A percentile compares a stretch with the other conserved stretches of the same genome.
Evolutionary conservation across 345 rosid species (phyloP).

Genomic region (Diplotaxis tenuifolia): DNA sequence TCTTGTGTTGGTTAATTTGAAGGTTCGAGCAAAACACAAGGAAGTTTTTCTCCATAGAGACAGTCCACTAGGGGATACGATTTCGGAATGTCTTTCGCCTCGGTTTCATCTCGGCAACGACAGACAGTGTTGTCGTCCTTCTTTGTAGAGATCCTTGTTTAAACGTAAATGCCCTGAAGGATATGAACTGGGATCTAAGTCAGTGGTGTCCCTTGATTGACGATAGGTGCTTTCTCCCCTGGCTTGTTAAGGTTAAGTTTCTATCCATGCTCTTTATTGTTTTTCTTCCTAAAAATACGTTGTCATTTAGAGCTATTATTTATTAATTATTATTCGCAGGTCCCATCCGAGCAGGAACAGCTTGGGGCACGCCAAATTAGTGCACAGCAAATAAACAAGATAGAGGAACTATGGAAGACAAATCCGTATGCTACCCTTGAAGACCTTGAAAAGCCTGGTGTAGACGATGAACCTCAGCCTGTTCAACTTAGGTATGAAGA

Average conservation of each 20-base stretch:
- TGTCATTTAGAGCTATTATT: not conserved
- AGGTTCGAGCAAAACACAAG: slow-evolving; percentile 99
- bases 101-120: slow-evolving; percentile 96
- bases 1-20: not conserved
- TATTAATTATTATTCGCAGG: slow-evolving; percentile 43
- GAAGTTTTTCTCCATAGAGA: slow-evolving; percentile 99
- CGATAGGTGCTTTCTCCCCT: slow-evolving; percentile 95
- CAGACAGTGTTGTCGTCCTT: slow-evolving; percentile 99
- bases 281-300: too few relatives aligned
- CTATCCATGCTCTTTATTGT: not conserved
- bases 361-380: slow-evolving; percentile 96
- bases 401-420: slow-evolving; percentile 98
- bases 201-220: slow-evolving; percentile 99
- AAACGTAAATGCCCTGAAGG: slow-evolving; percentile 96
- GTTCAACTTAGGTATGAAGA: slow-evolving; percentile 95
- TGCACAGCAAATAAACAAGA: slow-evolving; percentile 97
- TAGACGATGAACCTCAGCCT: slow-evolving; percentile 97
- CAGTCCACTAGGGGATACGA: slow-evolving; percentile 98
- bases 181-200: slow-evolving; percentile 99
- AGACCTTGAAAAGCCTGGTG: slow-evolving; percentile 99
- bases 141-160: slow-evolving; percentile 99
- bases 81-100: slow-evolving; percentile 96
- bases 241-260: slow-evolving; percentile 86
- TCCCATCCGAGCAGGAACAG: slow-evolving; percentile 98
- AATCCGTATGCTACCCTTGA: slow-evolving; percentile 96